These are phyloP conservation scores for Dioscorea dumetorum DNA, from an alignment of 106 monocot genomes.

Conservation along the genomic window DNA sequence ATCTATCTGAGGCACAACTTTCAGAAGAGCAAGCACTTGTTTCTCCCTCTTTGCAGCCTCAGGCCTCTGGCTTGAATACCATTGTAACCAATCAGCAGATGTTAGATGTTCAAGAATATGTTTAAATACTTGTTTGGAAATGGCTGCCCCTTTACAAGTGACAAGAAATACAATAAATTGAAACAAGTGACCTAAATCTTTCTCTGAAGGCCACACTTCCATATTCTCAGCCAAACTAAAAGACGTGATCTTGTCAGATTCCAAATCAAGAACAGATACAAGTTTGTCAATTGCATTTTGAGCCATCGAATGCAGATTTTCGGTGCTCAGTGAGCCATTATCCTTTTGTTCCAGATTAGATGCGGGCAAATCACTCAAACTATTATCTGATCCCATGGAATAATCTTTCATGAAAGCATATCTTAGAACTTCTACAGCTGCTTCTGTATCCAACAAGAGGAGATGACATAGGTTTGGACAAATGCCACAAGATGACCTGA, in stretches of 20 bases:
- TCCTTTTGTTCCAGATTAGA: slow-evolving; percentile 3
- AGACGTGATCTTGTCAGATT: slow-evolving; percentile 40
- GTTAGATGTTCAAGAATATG: slow-evolving; percentile 73
- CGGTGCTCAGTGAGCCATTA: slow-evolving; percentile 10
- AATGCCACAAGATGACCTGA: slow-evolving; percentile 45
- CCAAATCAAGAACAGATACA: slow-evolving; percentile 59
- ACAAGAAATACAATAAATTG: slow-evolving; percentile 77
- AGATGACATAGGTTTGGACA: slow-evolving; percentile 80
- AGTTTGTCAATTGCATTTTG: slow-evolving; percentile 49
- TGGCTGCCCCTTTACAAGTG: slow-evolving; percentile 36
- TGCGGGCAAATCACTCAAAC: slow-evolving; percentile 3
- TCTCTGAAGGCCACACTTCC: slow-evolving; percentile 71
- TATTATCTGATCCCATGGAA: slow-evolving; percentile 9
- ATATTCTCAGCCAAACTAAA: slow-evolving; percentile 36
- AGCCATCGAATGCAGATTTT: slow-evolving; percentile 30
- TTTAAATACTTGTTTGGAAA: slow-evolving; percentile 57
- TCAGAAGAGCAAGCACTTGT: slow-evolving; percentile 58
- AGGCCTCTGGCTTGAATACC: slow-evolving; percentile 11
- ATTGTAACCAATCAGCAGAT: slow-evolving; percentile 11
- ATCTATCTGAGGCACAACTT: slow-evolving; percentile 34
- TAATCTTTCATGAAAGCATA: slow-evolving; percentile 50
- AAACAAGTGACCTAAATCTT: slow-evolving; percentile 50
- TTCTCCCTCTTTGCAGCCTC: slow-evolving; percentile 48
- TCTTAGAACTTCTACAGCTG: slow-evolving; percentile 76
- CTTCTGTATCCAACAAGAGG: slow-evolving; percentile 72